phyloP scores from a whole-genome alignment of 2,329 filamentous ascomycete genomes.

The Furcasterigmium sp. region DNA sequence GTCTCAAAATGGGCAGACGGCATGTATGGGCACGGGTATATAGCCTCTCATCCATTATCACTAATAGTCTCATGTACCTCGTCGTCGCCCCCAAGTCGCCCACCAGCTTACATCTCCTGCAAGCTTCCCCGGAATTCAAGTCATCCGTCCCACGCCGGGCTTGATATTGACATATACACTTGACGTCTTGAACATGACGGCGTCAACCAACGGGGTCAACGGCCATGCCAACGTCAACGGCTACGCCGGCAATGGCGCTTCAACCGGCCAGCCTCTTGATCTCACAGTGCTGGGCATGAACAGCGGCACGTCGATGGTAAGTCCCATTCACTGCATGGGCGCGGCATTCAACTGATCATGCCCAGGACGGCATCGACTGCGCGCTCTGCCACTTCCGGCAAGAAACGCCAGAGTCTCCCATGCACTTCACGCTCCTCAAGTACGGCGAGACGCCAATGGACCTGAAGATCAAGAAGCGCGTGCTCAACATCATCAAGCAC shows the following conservation, averaged over 20 bases:
- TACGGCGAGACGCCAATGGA: slow-evolving; percentile 52
- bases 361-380: slow-evolving; percentile 50
- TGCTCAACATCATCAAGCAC: slow-evolving; percentile 52
- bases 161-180: not conserved
- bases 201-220: not conserved
- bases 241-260: too few species aligned
- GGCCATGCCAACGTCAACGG: too few species aligned
- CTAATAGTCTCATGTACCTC: too few species aligned
- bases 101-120: too few species aligned
- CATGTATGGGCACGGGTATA: too few species aligned
- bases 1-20: too few species aligned
- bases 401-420: slow-evolving; percentile 40
- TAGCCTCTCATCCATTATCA: too few species aligned
- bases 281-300: slow-evolving; percentile 50
- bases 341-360: slow-evolving; percentile 47
- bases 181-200: not conserved
- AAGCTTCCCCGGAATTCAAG: too few species aligned
- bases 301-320: slow-evolving; percentile 45
- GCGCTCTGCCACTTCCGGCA: slow-evolving; percentile 53
- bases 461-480: slow-evolving; percentile 46
- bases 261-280: slow-evolving; percentile 30
- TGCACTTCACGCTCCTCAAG: slow-evolving; percentile 52
- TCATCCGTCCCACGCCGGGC: too few species aligned
- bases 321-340: too few species aligned
- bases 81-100: too few species aligned